phyloP scores from a whole-genome alignment of 176 grass and related monocot genomes.

The Puccinellia tenuiflora region DNA sequence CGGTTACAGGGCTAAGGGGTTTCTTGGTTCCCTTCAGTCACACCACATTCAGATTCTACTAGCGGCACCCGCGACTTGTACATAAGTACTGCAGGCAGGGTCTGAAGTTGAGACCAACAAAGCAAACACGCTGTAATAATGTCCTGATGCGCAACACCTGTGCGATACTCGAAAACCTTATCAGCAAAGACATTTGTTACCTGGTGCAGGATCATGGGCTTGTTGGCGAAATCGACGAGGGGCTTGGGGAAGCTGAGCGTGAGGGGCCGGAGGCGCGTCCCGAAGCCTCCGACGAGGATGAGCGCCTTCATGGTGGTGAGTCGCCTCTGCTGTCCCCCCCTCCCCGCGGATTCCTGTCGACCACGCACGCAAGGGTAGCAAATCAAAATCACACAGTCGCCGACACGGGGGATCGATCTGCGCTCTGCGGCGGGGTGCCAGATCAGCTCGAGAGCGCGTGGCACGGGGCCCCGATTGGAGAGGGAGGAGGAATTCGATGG shows the following conservation, averaged over 20 bases:
- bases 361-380: neutral
- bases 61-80: neutral
- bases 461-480: neutral
- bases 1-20: neutral
- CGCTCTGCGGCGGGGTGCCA: neutral
- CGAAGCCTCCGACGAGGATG: conserved; percentile 94
- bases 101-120: neutral
- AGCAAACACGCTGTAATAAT: neutral
- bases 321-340: neutral
- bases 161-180: neutral
- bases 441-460: neutral
- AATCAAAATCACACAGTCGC: conserved; percentile 2
- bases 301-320: conserved; percentile 69
- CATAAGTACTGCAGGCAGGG: neutral
- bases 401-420: neutral
- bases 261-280: conserved; percentile 78
- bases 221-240: conserved; percentile 95
- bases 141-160: neutral
- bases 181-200: conserved; percentile 17
- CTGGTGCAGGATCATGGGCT: conserved; percentile 97
- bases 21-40: neutral
- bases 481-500: neutral
- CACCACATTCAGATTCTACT: neutral
- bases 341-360: conserved; percentile 1
- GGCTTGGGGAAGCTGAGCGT: conserved; percentile 93